A percentile compares a stretch with the other conserved stretches of the same genome.
Conservation (phyloP, 805 yeast species). For the Monosporozyma solicola region DNA sequence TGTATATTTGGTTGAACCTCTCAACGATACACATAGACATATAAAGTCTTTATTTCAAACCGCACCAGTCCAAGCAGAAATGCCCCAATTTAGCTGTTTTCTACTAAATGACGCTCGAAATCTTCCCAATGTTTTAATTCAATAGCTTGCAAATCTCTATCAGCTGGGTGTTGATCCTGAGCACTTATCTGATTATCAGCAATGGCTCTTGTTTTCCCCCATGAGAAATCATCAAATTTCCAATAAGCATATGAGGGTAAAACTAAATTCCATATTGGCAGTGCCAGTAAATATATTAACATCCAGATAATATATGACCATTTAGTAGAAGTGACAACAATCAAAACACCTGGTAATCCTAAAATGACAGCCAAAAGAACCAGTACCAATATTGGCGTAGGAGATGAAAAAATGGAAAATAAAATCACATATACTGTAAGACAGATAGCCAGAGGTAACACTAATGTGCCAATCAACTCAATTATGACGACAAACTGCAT, state of each 20-base stretch:
- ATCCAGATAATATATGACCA: constrained; percentile 70
- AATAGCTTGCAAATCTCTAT: constrained; percentile 85
- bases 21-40: too few relatives aligned
- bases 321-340: constrained; percentile 72
- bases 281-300: constrained; percentile 63
- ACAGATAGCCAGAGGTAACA: constrained; percentile 78
- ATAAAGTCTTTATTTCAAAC: too few relatives aligned
- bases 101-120: constrained; percentile 54
- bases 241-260: constrained; percentile 82
- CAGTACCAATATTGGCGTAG: constrained; percentile 72
- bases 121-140: constrained; percentile 93
- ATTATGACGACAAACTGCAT: constrained; percentile 87
- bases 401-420: constrained; percentile 56
- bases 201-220: constrained; percentile 92
- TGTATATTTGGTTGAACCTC: too few relatives aligned
- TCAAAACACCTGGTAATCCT: constrained; percentile 78
- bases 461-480: constrained; percentile 80
- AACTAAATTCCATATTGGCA: constrained; percentile 91
- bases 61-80: too few relatives aligned
- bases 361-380: constrained; percentile 67
- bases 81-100: too few relatives aligned
- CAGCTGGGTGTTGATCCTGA: constrained; percentile 59
- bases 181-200: constrained; percentile 42
- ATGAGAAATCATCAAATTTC: constrained; percentile 92
- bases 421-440: constrained; percentile 75